phyloP scores from a whole-genome alignment of 1,139 yeast genomes.

The Entelexis paramagnoliae region DNA sequence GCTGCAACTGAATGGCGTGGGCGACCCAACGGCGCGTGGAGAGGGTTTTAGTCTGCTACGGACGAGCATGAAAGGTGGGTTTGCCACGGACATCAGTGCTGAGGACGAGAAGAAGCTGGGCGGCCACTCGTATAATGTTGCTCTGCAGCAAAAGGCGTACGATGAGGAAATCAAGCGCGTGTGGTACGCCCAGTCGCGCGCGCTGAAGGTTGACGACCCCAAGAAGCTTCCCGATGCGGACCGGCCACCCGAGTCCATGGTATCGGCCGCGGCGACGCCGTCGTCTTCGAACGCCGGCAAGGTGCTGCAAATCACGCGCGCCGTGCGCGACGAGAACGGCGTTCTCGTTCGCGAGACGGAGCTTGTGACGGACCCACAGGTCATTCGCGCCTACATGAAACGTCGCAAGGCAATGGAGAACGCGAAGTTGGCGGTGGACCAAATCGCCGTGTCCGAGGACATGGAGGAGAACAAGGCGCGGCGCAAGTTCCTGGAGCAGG shows the following conservation, averaged over 20 bases:
- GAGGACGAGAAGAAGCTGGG: constrained; percentile 40
- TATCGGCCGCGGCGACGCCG: constrained; percentile 6
- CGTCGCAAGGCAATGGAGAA: constrained; percentile 70
- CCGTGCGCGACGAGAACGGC: constrained; percentile 76
- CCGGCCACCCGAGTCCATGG: constrained; percentile 8
- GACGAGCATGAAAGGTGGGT: constrained; percentile 93
- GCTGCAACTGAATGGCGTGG: constrained; percentile 93
- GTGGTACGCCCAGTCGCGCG: constrained; percentile 77
- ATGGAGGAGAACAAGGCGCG: constrained; percentile 74
- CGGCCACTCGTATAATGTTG: constrained; percentile 65
- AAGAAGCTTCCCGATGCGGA: constrained; percentile 20
- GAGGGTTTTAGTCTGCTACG: constrained; percentile 82
- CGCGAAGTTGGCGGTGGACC: constrained; percentile 53
- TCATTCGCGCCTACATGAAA: constrained; percentile 75
- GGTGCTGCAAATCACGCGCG: constrained; percentile 65
- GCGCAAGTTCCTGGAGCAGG: constrained; percentile 70
- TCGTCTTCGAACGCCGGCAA: constrained; percentile 25
- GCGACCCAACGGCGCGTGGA: constrained; percentile 90
- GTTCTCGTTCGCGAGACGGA: constrained; percentile 75
- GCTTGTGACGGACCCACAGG: constrained; percentile 69
- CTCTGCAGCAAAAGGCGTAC: constrained; percentile 82
- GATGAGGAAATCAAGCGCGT: constrained; percentile 83
- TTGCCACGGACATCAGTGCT: constrained; percentile 43
- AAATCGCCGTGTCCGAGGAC: constrained; percentile 69
- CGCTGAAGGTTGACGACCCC: constrained; percentile 40